Base-by-base conservation (phyloP, 2,329 filamentous ascomycete species). In the Cordyceps militaris region DNA sequence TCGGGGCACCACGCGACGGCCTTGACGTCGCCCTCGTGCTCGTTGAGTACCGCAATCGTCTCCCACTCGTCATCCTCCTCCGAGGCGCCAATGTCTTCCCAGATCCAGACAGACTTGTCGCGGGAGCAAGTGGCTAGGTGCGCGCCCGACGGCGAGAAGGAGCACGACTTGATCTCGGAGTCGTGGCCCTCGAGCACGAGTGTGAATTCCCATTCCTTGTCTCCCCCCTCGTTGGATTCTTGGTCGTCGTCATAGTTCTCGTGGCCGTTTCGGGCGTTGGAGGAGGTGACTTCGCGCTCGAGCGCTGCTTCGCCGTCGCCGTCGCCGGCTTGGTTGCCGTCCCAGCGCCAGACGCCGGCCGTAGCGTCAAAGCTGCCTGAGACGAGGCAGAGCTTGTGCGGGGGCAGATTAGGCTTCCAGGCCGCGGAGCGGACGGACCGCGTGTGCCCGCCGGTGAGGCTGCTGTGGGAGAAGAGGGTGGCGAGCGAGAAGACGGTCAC, bases 71-170 rank as follows among this genome's bases (percentile, higher is more conserved):
- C 93, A 57, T 96, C 92, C 16, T 87, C 88, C 63, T 89, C 87
- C 57, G 76, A 74, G 9, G 74, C 74, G 40, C 83, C 82, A 56
- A 97, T 82, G 70, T 97, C 94, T 73, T 99, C 94, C 94, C 94
- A 99, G 65, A 99, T 90, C 94, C 94, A 99, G 19, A 97, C 90
- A 16, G 84, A 88, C 76, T 97, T 97, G 71, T 99, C 94, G 50
- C 94, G 82, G 55, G 85, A 89, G 72, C 92, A 97, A 0, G 92
- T 97, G 6, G 94, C 94, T 4, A 99, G 80, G 65, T 91, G 86
- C 61, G 87, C 83, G 1, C 89, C 89, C 0, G 83, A 83, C 0
- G 89, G 85, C 19, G 81, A 85, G 75, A 91, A 95, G 2, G 83
- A 79, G 61, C 93, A 84, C 30, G 82, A 78, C 77, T 97, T 88